Percentiles rank a stretch among this genome's conserved stretches.
phyloP scores from a whole-genome alignment of 495 filamentous ascomycete species.

The Filosporella fistucella region DNA sequence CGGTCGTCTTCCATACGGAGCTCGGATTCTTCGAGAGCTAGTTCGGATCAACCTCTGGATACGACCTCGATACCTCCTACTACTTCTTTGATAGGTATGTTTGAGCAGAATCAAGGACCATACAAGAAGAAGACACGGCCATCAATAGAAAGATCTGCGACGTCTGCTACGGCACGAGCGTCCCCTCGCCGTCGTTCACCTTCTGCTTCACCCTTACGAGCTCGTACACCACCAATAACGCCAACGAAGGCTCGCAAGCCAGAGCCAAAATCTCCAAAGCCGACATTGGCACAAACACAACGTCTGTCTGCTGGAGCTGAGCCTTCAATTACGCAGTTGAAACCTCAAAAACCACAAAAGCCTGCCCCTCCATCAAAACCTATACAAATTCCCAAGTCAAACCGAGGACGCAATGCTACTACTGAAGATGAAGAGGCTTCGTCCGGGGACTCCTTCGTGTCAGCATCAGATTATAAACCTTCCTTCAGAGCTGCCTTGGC shows the following conservation, averaged over 20 bases:
- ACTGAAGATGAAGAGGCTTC: constrained; percentile 17
- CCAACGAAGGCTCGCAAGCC: constrained; percentile 4
- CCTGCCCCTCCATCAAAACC: constrained; percentile 10
- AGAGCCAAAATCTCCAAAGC: constrained; percentile 14
- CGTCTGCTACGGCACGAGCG: not conserved
- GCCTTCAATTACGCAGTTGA: not conserved
- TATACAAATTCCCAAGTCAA: constrained; percentile 14
- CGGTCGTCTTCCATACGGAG: too few species aligned
- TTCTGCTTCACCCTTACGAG: constrained; percentile 2
- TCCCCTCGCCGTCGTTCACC: not conserved
- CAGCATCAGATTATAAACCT: constrained; percentile 20
- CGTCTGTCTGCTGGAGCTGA: not conserved
- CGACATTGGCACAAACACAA: not conserved
- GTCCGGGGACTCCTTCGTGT: constrained; percentile 26
- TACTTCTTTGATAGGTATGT: constrained; percentile 54
- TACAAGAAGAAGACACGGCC: constrained; percentile 25
- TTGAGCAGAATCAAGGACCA: too few species aligned
- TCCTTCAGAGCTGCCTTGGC: constrained; percentile 7
- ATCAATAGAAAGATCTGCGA: constrained; percentile 27
- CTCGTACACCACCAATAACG: too few species aligned
- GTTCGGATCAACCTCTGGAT: constrained; percentile 18
- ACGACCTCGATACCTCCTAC: constrained; percentile 45
- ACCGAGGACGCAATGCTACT: not conserved
- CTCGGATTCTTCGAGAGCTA: constrained; percentile 21
- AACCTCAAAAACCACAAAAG: not conserved